Evolutionary conservation across 257 asterid genomes (phyloP).

Genomic region (Solanum verrucosum): DNA sequence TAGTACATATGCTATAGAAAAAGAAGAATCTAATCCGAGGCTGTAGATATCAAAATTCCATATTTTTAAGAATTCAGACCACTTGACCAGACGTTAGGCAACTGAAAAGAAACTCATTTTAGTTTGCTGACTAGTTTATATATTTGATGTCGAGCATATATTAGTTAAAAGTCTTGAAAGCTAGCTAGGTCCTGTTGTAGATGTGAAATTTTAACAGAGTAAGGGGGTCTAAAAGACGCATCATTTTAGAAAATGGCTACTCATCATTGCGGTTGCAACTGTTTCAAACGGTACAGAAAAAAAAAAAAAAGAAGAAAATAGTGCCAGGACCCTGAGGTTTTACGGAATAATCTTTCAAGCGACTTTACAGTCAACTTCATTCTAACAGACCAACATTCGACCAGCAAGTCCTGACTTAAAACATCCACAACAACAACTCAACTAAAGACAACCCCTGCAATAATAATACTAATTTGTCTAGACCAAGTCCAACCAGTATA

Average conservation of each 20-base stretch:
- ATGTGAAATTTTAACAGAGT: neutral
- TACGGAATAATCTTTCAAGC: neutral
- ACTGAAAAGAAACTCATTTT: neutral
- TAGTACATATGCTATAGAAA: neutral
- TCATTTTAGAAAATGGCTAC: neutral
- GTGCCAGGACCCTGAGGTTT: neutral
- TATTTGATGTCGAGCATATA: neutral
- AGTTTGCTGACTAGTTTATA: neutral
- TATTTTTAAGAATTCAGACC: neutral
- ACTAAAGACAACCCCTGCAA: neutral
- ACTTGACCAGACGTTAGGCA: neutral
- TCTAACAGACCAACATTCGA: neutral
- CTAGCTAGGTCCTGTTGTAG: neutral
- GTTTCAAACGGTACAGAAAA: neutral
- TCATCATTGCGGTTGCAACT: neutral
- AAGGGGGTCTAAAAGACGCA: neutral
- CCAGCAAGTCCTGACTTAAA: neutral
- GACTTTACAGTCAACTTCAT: neutral
- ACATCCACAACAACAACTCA: neutral
- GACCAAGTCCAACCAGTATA: neutral
- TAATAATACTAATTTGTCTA: neutral
- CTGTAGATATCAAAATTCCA: neutral
- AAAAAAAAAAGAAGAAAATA: neutral
- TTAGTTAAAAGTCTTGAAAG: neutral
- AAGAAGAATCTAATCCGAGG: neutral